Conservation (phyloP, 2,329 filamentous ascomycete genomes). For the Cytospora chrysosperma region DNA sequence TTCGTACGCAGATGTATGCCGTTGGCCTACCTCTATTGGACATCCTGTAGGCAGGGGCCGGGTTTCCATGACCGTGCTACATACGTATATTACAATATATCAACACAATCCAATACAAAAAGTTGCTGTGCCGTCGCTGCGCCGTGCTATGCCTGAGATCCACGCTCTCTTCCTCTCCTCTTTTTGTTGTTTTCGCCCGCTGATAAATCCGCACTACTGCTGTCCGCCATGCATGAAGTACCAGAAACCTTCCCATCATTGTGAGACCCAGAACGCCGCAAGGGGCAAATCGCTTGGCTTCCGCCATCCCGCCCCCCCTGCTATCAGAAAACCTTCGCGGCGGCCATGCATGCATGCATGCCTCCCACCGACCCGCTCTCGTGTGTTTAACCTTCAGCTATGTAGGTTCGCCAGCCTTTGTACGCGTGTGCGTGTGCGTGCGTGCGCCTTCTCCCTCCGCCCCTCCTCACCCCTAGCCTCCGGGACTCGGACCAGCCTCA, state of each 20-base stretch:
- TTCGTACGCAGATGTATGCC: neutral
- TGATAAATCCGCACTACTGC: neutral
- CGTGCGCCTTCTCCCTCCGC: neutral
- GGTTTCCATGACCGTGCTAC: slow-evolving; percentile 1
- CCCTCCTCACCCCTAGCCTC: neutral
- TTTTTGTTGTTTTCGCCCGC: neutral
- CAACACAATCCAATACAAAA: neutral
- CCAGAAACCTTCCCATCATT: neutral
- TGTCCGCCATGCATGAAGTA: neutral
- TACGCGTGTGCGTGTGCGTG: no score
- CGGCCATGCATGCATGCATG: no score
- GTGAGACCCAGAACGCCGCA: neutral
- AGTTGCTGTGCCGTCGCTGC: no score
- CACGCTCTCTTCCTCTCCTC: neutral
- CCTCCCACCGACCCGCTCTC: neutral
- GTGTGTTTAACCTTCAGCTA: neutral
- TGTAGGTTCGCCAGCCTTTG: neutral
- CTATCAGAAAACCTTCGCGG: neutral
- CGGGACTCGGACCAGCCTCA: neutral
- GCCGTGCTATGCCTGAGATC: slow-evolving; percentile 1
- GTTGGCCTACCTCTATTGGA: slow-evolving; percentile 5
- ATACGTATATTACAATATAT: slow-evolving; percentile 20
- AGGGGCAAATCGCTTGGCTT: neutral
- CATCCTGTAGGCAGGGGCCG: neutral
- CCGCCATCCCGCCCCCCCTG: neutral